phyloP scores from a whole-genome alignment of 139 green algal species.

The Closterium sp. region DNA sequence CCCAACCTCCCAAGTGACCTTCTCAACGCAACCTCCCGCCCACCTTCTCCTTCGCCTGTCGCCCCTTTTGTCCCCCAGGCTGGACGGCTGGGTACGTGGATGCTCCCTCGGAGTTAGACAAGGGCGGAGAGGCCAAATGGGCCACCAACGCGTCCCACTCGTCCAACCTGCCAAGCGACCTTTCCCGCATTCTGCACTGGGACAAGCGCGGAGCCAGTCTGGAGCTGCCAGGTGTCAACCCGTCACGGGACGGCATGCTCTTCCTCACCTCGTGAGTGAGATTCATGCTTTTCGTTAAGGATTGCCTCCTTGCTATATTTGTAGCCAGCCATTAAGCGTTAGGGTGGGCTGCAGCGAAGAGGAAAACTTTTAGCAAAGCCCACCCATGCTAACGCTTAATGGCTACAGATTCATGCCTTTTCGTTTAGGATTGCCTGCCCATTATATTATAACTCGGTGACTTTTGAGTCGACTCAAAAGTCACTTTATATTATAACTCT shows the following conservation, averaged over 20 bases:
- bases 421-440: too few relatives aligned
- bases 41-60: too few relatives aligned
- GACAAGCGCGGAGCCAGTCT: constrained; percentile 6
- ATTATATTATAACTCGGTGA: not conserved
- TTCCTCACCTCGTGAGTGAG: constrained; percentile 41
- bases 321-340: too few relatives aligned
- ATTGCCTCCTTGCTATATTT: too few relatives aligned
- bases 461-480: not conserved
- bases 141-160: not conserved
- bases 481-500: too few relatives aligned
- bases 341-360: too few relatives aligned
- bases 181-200: not conserved
- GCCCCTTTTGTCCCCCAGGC: not conserved
- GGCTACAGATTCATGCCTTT: too few relatives aligned
- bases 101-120: not conserved
- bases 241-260: constrained; percentile 34
- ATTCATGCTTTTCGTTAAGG: constrained; percentile 13
- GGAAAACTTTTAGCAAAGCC: too few relatives aligned
- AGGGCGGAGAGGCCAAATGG: not conserved
- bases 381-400: too few relatives aligned
- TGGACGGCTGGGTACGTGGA: constrained; percentile 29
- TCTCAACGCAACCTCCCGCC: too few relatives aligned
- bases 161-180: not conserved
- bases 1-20: not conserved
- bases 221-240: constrained; percentile 34